Evolutionary conservation across 768 basidiomycete species (phyloP).

Genomic region (Infundibulicybe gibba): DNA sequence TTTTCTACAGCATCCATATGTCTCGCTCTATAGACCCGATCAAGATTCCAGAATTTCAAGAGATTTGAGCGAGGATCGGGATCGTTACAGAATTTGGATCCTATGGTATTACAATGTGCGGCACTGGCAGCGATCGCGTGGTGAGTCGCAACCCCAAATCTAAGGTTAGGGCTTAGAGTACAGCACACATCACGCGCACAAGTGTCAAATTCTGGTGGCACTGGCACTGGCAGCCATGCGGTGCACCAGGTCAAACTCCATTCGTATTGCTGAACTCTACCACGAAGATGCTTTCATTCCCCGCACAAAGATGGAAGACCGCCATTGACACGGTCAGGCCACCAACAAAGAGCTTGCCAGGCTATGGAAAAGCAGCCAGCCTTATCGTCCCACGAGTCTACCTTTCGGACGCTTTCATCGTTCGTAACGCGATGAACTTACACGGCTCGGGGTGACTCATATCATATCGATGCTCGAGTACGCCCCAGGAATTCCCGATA

Average conservation of each 20-base stretch:
- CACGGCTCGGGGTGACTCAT: slow-evolving; percentile 66
- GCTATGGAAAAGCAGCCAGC: slow-evolving; percentile 22
- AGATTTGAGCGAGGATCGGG: too few species aligned
- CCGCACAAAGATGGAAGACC: slow-evolving; percentile 25
- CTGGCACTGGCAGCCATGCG: not conserved
- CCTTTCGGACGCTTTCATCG: slow-evolving; percentile 60
- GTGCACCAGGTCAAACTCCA: not conserved
- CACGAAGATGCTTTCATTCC: slow-evolving; percentile 27
- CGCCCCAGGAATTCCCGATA: slow-evolving; percentile 38
- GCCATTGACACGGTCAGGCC: slow-evolving; percentile 7
- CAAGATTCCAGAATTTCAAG: too few species aligned
- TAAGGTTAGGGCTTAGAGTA: too few species aligned
- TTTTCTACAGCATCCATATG: slow-evolving; percentile 81
- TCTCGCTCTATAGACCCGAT: too few species aligned
- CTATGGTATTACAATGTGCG: too few species aligned
- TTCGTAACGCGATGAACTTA: slow-evolving; percentile 45
- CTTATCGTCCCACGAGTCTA: slow-evolving; percentile 49
- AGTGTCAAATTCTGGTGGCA: not conserved
- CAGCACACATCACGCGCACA: too few species aligned
- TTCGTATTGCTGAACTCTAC: not conserved
- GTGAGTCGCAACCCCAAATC: too few species aligned
- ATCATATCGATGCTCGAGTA: slow-evolving; percentile 62
- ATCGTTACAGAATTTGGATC: too few species aligned
- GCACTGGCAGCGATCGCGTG: too few species aligned
- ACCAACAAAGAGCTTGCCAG: not conserved